A percentile compares a stretch with the other conserved stretches of the same genome.
Conservation (phyloP, 2,329 filamentous ascomycete species). For the Fusarium haematococcum region DNA sequence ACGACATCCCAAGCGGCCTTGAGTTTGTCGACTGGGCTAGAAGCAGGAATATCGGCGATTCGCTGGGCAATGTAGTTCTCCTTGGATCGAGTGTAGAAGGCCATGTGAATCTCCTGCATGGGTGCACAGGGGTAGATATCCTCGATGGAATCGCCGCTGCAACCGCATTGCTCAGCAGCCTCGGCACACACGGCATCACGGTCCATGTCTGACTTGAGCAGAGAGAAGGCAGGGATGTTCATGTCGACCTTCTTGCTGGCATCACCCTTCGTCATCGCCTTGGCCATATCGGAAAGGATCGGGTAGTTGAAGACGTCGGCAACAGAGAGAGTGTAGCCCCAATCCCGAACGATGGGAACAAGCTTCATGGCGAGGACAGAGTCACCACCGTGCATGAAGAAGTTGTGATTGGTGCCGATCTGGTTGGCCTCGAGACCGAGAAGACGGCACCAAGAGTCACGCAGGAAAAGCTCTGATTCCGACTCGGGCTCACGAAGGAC, state of each 20-base stretch:
- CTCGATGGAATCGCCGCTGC: slow-evolving; percentile 51
- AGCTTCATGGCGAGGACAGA: slow-evolving; percentile 64
- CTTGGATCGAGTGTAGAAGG: slow-evolving; percentile 59
- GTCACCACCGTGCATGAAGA: slow-evolving; percentile 62
- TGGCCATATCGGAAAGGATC: slow-evolving; percentile 58
- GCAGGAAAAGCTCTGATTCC: slow-evolving; percentile 43
- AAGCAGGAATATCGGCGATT: slow-evolving; percentile 54
- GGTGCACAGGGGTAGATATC: slow-evolving; percentile 66
- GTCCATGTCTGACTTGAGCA: slow-evolving; percentile 49
- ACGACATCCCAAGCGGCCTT: slow-evolving; percentile 56
- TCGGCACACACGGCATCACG: slow-evolving; percentile 46
- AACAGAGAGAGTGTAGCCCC: slow-evolving; percentile 56
- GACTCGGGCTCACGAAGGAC: slow-evolving; percentile 30
- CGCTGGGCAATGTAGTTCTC: slow-evolving; percentile 64
- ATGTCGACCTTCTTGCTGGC: slow-evolving; percentile 35
- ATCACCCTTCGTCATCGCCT: slow-evolving; percentile 39
- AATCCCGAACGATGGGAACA: slow-evolving; percentile 55
- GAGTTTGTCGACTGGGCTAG: slow-evolving; percentile 50
- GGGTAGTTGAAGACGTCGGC: slow-evolving; percentile 59
- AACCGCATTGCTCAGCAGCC: slow-evolving; percentile 48
- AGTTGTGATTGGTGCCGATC: slow-evolving; percentile 54
- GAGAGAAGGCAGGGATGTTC: slow-evolving; percentile 51
- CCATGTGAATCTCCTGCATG: slow-evolving; percentile 65
- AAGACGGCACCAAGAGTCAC: slow-evolving; percentile 52
- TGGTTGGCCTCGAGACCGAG: slow-evolving; percentile 49